phyloP scores from a whole-genome alignment of 2,329 filamentous ascomycete species.

The Rosellinia necatrix region DNA sequence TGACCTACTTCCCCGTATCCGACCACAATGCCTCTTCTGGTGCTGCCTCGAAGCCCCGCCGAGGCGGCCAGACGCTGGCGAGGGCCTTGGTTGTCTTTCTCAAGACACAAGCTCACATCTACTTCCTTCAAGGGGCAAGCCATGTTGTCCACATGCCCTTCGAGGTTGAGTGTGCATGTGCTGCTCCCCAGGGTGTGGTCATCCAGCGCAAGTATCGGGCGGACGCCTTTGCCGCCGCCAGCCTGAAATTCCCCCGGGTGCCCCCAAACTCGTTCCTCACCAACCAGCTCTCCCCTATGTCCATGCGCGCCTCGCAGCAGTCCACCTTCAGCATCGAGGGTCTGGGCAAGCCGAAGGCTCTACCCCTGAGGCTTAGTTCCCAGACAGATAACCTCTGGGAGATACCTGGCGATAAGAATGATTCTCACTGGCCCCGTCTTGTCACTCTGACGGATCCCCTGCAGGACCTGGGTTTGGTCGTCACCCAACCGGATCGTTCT shows the following conservation, averaged over 20 bases:
- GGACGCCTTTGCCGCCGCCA: constrained; percentile 55
- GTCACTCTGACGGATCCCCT: constrained; percentile 87
- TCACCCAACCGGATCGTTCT: constrained; percentile 58
- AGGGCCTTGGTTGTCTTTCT: constrained; percentile 88
- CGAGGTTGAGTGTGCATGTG: constrained; percentile 85
- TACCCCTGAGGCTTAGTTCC: constrained; percentile 56
- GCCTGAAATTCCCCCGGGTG: constrained; percentile 62
- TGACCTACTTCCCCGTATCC: constrained; percentile 76
- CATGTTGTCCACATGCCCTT: constrained; percentile 94
- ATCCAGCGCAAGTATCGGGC: constrained; percentile 76
- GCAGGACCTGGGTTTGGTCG: constrained; percentile 82
- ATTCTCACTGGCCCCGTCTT: constrained; percentile 71
- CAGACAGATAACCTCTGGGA: constrained; percentile 65
- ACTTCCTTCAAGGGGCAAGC: constrained; percentile 84
- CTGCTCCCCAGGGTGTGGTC: constrained; percentile 80
- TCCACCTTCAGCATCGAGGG: constrained; percentile 62
- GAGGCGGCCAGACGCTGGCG: constrained; percentile 45
- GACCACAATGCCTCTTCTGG: constrained; percentile 42
- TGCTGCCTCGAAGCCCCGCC: background rate
- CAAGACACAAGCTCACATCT: constrained; percentile 90
- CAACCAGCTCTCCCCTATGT: constrained; percentile 63
- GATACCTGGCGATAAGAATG: constrained; percentile 54
- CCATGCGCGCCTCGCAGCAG: constrained; percentile 53
- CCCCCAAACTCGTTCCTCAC: constrained; percentile 85
- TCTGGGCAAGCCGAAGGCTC: constrained; percentile 58